Conservation (phyloP, 768 basidiomycete species). For the Suillus paluster region DNA sequence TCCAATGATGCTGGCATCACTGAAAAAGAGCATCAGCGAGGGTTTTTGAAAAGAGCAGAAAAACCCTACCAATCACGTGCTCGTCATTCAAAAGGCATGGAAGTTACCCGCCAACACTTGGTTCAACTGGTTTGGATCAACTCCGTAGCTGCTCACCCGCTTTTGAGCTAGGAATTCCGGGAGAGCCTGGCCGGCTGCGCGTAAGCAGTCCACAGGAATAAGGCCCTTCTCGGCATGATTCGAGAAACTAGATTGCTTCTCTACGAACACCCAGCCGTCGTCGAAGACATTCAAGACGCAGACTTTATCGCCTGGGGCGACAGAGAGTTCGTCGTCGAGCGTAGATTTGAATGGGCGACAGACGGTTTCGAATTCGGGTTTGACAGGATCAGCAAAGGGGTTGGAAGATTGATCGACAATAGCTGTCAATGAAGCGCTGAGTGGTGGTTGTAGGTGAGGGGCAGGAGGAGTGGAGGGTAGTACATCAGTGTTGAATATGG, state of each 20-base stretch:
- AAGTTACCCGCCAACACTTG: neutral
- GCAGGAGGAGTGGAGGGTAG: constrained; percentile 19
- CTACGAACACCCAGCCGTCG: constrained; percentile 73
- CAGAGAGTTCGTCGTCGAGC: constrained; percentile 61
- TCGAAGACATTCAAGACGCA: constrained; percentile 59
- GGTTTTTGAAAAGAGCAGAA: neutral
- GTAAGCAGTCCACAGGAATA: constrained; percentile 74
- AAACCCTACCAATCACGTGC: neutral
- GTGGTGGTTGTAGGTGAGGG: constrained; percentile 15
- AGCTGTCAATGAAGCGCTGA: neutral
- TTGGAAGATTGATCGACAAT: constrained; percentile 16
- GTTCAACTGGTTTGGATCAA: constrained; percentile 1
- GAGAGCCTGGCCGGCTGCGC: constrained; percentile 49
- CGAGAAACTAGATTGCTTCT: constrained; percentile 38
- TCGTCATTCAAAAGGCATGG: neutral
- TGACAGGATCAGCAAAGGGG: constrained; percentile 41
- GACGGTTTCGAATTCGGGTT: constrained; percentile 49
- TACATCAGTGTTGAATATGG: constrained; percentile 17
- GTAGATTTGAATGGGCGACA: constrained; percentile 60
- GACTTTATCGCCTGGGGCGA: constrained; percentile 54
- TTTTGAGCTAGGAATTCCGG: constrained; percentile 54
- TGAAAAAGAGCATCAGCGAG: neutral
- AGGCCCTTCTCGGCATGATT: constrained; percentile 44
- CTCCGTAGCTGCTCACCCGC: constrained; percentile 46
- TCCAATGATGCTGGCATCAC: neutral